Evolutionary conservation across 2,329 filamentous ascomycete genomes (phyloP).

Genomic region (Arthroderma sp.): DNA sequence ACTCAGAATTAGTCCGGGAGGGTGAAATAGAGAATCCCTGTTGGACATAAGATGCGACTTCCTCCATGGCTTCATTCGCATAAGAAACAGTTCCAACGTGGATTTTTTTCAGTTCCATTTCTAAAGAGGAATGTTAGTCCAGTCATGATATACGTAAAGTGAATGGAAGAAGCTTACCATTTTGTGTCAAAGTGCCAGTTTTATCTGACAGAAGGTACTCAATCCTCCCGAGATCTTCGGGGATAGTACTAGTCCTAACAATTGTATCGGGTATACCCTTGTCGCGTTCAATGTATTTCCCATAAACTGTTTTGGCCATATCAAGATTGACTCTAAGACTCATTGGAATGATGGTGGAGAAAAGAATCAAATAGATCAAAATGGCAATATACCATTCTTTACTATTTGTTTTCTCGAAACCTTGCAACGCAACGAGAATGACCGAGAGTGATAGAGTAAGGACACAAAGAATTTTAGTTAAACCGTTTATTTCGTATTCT

Average conservation of each 20-base stretch:
- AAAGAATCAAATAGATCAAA: constrained; percentile 93
- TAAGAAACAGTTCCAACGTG: constrained; percentile 97
- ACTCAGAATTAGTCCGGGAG: constrained; percentile 43
- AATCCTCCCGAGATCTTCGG: constrained; percentile 86
- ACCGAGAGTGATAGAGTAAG: constrained; percentile 78
- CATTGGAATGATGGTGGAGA: constrained; percentile 98
- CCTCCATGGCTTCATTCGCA: constrained; percentile 97
- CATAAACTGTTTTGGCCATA: constrained; percentile 93
- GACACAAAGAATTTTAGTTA: constrained; percentile 90
- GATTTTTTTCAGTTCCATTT: constrained; percentile 98
- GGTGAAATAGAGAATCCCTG: constrained; percentile 58
- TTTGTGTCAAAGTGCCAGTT: constrained; percentile 94
- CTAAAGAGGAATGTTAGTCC: constrained; percentile 24
- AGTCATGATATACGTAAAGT: not conserved
- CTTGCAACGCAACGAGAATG: constrained; percentile 74
- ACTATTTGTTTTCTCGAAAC: constrained; percentile 48
- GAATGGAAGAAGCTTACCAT: constrained; percentile 37
- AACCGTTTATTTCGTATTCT: constrained; percentile 90
- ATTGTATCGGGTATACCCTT: constrained; percentile 81
- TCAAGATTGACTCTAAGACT: constrained; percentile 92
- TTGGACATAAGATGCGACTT: constrained; percentile 72
- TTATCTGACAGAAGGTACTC: constrained; percentile 96
- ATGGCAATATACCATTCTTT: constrained; percentile 85
- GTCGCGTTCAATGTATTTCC: constrained; percentile 87
- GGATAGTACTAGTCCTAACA: constrained; percentile 92